Conservation (phyloP, 2,329 filamentous ascomycete species). For the Fusarium pseudocircinatum region DNA sequence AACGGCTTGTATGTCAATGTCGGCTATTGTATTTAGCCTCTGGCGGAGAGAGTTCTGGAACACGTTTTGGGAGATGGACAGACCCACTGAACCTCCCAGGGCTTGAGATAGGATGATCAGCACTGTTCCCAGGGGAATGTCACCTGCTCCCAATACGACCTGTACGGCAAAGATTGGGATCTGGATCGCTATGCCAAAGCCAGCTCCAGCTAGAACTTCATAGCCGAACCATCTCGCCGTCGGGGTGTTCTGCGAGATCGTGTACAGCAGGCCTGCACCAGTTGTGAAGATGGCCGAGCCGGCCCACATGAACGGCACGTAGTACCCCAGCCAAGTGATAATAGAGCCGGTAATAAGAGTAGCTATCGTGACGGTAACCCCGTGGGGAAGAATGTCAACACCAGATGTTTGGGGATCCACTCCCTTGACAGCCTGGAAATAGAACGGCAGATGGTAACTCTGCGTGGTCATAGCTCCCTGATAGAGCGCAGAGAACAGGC, state of each 20-base stretch:
- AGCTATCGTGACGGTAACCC: constrained; percentile 19
- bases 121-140: constrained; percentile 56
- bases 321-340: constrained; percentile 27
- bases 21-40: constrained; percentile 5
- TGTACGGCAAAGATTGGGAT: constrained; percentile 55
- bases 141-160: constrained; percentile 51
- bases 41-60: constrained; percentile 27
- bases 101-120: constrained; percentile 56
- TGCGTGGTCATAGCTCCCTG: constrained; percentile 38
- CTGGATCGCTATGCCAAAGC: constrained; percentile 55
- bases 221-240: constrained; percentile 55
- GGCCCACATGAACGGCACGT: constrained; percentile 37
- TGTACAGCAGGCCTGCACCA: constrained; percentile 23
- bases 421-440: constrained; percentile 40
- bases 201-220: constrained; percentile 54
- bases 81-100: constrained; percentile 50
- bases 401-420: constrained; percentile 26
- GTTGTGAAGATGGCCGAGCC: constrained; percentile 25
- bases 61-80: constrained; percentile 33
- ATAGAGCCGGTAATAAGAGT: constrained; percentile 22
- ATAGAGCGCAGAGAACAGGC: constrained; percentile 30
- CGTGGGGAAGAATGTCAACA: constrained; percentile 30
- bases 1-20: constrained; percentile 10
- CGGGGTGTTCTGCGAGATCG: constrained; percentile 45
- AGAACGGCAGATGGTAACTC: constrained; percentile 31